phyloP scores from a whole-genome alignment of 2,329 filamentous ascomycete genomes.

The Microthyrium microscopicum region DNA sequence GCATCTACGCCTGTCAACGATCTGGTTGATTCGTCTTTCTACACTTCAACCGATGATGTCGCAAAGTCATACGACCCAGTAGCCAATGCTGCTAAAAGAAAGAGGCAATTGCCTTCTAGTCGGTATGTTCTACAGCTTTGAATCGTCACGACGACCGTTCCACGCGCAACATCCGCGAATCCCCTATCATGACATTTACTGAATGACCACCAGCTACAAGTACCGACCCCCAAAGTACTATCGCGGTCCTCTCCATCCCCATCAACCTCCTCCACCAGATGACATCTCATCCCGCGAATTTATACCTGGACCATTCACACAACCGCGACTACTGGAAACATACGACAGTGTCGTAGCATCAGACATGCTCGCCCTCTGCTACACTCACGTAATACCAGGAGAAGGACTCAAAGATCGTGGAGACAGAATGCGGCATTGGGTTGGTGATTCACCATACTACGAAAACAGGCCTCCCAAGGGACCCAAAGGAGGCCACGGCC shows the following conservation, averaged over 20 bases:
- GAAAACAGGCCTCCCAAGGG: slow-evolving; percentile 75
- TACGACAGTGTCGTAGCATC: slow-evolving; percentile 73
- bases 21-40: slow-evolving; percentile 32
- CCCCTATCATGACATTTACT: no score
- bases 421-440: slow-evolving; percentile 68
- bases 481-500: slow-evolving; percentile 61
- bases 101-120: slow-evolving; percentile 31
- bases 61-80: slow-evolving; percentile 33
- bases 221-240: slow-evolving; percentile 90
- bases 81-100: slow-evolving; percentile 26
- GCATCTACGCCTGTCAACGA: slow-evolving; percentile 20
- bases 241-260: slow-evolving; percentile 80
- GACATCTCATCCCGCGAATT: slow-evolving; percentile 81
- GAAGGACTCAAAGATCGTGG: slow-evolving; percentile 39
- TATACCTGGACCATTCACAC: slow-evolving; percentile 76
- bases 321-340: slow-evolving; percentile 76
- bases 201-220: slow-evolving; percentile 85
- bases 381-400: slow-evolving; percentile 71
- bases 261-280: slow-evolving; percentile 74
- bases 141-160: not conserved
- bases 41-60: slow-evolving; percentile 22
- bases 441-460: slow-evolving; percentile 83
- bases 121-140: slow-evolving; percentile 33
- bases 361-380: slow-evolving; percentile 78
- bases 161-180: slow-evolving; percentile 1